A percentile compares a stretch with the other conserved stretches of the same genome.
Evolutionary conservation across 441 rosid genomes (phyloP).

Genomic region (Manihot esculenta): DNA sequence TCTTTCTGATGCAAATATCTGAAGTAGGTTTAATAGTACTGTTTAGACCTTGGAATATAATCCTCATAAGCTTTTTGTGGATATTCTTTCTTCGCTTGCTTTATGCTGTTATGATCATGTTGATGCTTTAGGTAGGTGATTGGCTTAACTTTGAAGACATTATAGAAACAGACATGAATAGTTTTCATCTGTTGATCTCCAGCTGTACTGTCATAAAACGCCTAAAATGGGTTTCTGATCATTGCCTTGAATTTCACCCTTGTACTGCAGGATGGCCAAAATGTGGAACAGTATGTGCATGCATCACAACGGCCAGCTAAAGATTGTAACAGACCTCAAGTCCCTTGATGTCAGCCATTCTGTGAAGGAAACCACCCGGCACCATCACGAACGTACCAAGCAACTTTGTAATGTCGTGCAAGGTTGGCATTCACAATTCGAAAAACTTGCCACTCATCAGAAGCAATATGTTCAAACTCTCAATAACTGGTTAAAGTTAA

Average conservation of each 20-base stretch:
- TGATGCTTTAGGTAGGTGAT: neutral
- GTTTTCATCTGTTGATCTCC: neutral
- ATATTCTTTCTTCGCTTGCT: neutral
- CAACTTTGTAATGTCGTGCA: conserved; percentile 68
- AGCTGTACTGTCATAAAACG: neutral
- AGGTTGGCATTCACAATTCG: conserved; percentile 75
- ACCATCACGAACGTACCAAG: conserved; percentile 67
- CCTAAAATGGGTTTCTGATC: neutral
- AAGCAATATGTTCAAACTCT: conserved; percentile 63
- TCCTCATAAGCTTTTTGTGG: neutral
- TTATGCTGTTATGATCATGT: neutral
- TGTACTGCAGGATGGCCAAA: conserved; percentile 64
- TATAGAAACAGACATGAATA: neutral
- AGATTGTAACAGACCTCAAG: conserved; percentile 41
- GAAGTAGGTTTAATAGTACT: too few species aligned
- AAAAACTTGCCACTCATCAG: conserved; percentile 63
- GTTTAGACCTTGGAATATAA: too few species aligned
- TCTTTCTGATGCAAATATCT: too few species aligned
- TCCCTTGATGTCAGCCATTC: conserved; percentile 52
- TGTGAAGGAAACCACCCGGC: conserved; percentile 64
- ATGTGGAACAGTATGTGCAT: conserved; percentile 78
- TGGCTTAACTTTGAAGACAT: too few species aligned
- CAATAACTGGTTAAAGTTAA: conserved; percentile 64
- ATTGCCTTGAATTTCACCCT: neutral
- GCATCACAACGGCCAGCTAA: conserved; percentile 64